Evolutionary conservation across 2,329 filamentous ascomycete genomes (phyloP), one percentile per base, ranked within the genome.

Genomic region (Aureobasidium sp.): DNA sequence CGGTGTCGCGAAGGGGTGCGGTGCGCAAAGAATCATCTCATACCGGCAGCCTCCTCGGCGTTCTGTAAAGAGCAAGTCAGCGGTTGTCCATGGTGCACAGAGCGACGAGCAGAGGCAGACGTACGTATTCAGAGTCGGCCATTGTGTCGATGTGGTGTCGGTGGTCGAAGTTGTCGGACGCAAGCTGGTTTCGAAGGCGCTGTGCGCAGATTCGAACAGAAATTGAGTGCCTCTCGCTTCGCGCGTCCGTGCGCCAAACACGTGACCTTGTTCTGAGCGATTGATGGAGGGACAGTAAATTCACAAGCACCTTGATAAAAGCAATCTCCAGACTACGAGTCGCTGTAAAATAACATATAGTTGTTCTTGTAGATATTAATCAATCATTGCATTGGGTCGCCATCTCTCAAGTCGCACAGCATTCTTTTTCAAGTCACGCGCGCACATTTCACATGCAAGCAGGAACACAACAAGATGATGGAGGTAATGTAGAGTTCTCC

Each of bases 1-100:
- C 67, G 64, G 39, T 60, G 62, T 67, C 66, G 66, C 67, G 64
- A 62, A 59, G 63, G 64, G 66, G 66, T 53, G 63, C 64, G 57
- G 57, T 60, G 39, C 41, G 44, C 42, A 29, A 31, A 61, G 63
- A 62, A 58, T 66, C 52, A 61, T 48, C 64, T 67, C 83, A 75
- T 85, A 86, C 82, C 83, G 79, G 91, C 93, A 82, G 93, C 93
- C 86, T 94, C 90, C 85, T 95, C 91, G 79, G 92, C 88, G 84
- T 97, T 93, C 91, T 96, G 75, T 73, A 70, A 61, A 49, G 58
- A 68, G 15, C 71, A 64, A 72, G 70, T 62, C 64, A 66, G 67
- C 61, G 67, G 66, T 65, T 57, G 20, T 39, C 45, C n/a, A 68
- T 62, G 76, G 58, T 62, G 61, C 45, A 49, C 48, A 59, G 68